phyloP scores from a whole-genome alignment of 75 land plant genomes.

The Pinus albicaulis region DNA sequence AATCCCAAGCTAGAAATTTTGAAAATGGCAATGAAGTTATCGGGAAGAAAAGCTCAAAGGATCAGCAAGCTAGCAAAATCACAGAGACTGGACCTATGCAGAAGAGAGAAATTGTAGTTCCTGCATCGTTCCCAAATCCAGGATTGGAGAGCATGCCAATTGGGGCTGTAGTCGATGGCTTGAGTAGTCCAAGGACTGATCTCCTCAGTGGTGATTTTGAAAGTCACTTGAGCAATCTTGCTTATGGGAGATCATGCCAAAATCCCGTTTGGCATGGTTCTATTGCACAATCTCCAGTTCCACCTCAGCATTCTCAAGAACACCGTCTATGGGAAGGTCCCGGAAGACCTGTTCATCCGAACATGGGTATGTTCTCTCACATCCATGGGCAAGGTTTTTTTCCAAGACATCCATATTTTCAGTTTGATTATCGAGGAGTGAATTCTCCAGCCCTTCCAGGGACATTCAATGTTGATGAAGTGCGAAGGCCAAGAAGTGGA shows the following conservation, averaged over 20 bases:
- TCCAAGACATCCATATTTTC: background rate
- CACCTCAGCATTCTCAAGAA: constrained; percentile 6
- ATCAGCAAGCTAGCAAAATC: too few species aligned
- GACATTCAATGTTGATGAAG: background rate
- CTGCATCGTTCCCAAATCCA: too few species aligned
- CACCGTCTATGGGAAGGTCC: constrained; percentile 20
- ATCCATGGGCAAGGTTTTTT: background rate
- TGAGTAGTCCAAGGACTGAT: constrained; percentile 4
- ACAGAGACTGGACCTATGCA: too few species aligned
- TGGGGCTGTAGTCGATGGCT: background rate
- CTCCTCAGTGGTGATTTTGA: constrained; percentile 14
- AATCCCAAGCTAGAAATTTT: too few species aligned
- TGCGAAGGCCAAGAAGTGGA: constrained; percentile 18
- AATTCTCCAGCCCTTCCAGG: background rate
- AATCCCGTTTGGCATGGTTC: background rate
- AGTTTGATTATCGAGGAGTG: background rate
- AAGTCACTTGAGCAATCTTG: constrained; percentile 12
- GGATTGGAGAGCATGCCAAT: background rate
- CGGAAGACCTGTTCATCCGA: constrained; percentile 12
- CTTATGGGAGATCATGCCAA: constrained; percentile 8
- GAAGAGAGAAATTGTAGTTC: too few species aligned
- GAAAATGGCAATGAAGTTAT: too few species aligned
- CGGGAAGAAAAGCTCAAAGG: too few species aligned
- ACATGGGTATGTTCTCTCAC: background rate
- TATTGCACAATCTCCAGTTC: background rate